Evolutionary conservation across 306 rosid genomes (phyloP).

Genomic region (Rosa lucieae): DNA sequence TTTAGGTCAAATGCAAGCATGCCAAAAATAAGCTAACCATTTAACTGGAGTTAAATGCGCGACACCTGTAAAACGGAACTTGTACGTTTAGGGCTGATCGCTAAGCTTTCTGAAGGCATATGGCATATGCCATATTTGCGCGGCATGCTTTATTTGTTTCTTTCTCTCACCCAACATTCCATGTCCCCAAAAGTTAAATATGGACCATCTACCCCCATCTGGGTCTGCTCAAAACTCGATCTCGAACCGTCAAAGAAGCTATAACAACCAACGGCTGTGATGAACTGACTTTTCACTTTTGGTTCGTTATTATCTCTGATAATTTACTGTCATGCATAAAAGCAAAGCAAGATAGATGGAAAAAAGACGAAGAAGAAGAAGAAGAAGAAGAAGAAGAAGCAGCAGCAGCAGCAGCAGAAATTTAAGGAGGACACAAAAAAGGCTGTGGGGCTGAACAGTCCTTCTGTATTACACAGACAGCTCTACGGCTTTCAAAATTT

Average conservation of each 20-base stretch:
- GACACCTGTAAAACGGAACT: not conserved
- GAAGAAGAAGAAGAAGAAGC: not conserved
- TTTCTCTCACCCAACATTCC: slow-evolving; percentile 28
- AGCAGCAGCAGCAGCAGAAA: not conserved
- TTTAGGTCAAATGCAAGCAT: not conserved
- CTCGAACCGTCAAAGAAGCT: not conserved
- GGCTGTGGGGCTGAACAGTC: slow-evolving; percentile 7
- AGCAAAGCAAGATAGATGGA: not conserved
- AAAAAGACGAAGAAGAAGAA: not conserved
- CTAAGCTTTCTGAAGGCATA: not conserved
- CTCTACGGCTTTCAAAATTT: slow-evolving; percentile 1
- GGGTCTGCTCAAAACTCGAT: not conserved
- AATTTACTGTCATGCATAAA: slow-evolving; percentile 2
- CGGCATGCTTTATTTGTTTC: not conserved
- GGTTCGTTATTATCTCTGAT: slow-evolving; percentile 4
- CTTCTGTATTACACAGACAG: not conserved
- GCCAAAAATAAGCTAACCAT: not conserved
- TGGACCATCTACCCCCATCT: slow-evolving; percentile 24
- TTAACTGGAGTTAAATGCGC: not conserved
- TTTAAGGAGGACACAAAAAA: not conserved
- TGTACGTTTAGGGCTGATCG: not conserved
- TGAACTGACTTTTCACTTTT: slow-evolving; percentile 17
- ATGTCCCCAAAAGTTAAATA: slow-evolving; percentile 26
- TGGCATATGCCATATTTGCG: not conserved
- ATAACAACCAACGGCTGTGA: slow-evolving; percentile 16